These are phyloP conservation scores for Pichia thaimueangensis DNA, from an alignment of 805 yeast genomes.

Conservation along the genomic window DNA sequence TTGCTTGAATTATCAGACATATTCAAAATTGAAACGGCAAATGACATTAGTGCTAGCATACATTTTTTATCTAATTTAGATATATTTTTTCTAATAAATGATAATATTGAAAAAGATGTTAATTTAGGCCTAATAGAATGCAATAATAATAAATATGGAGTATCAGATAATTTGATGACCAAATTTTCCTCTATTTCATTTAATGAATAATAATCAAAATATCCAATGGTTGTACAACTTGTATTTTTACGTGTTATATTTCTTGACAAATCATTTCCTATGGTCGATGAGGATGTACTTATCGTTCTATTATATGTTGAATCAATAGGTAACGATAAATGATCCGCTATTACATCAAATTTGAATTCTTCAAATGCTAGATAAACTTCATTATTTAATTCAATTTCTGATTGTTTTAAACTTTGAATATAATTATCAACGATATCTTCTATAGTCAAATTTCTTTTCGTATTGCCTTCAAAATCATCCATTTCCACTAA, in stretches of 20 bases:
- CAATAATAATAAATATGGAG: constrained; percentile 7
- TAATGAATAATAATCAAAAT: not conserved
- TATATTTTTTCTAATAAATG: constrained; percentile 1
- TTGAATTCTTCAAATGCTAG: constrained; percentile 7
- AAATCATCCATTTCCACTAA: too few relatives aligned
- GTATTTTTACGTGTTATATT: too few relatives aligned
- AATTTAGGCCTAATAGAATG: constrained; percentile 10
- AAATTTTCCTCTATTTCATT: not conserved
- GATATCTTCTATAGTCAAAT: not conserved
- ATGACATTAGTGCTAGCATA: not conserved
- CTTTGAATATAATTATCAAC: not conserved
- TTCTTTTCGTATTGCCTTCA: not conserved
- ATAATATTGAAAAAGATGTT: constrained; percentile 1
- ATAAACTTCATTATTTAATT: constrained; percentile 3
- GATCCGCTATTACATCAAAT: constrained; percentile 10
- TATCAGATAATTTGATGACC: constrained; percentile 1
- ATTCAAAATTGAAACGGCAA: constrained; percentile 6
- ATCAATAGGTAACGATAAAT: not conserved
- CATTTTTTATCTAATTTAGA: not conserved
- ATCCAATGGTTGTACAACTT: too few relatives aligned
- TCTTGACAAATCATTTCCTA: too few relatives aligned
- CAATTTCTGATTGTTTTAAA: not conserved
- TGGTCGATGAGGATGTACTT: not conserved
- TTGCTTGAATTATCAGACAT: constrained; percentile 3
- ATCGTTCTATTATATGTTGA: not conserved